Evolutionary conservation across 2,329 filamentous ascomycete genomes (phyloP).

Genomic region (Rhynchosporium secalis): DNA sequence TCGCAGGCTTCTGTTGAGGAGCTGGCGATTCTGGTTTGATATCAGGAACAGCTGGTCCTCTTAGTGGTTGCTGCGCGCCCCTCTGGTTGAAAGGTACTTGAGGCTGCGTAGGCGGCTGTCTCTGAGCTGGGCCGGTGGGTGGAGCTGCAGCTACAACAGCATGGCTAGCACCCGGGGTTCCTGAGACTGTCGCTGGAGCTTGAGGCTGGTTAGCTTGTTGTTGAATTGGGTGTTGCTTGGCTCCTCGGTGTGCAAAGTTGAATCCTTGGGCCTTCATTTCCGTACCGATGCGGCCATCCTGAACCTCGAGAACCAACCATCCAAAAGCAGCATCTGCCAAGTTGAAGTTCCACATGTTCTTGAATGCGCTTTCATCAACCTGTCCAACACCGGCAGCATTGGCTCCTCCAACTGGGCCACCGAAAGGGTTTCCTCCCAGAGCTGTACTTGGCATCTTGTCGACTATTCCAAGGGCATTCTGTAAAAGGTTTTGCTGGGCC

Average conservation of each 20-base stretch:
- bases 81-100: conserved; percentile 31
- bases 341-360: conserved; percentile 99
- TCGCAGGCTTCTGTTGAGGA: conserved; percentile 47
- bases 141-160: conserved; percentile 39
- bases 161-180: conserved; percentile 40
- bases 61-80: conserved; percentile 36
- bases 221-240: conserved; percentile 65
- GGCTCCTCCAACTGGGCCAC: conserved; percentile 74
- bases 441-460: conserved; percentile 96
- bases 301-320: conserved; percentile 91
- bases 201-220: conserved; percentile 38
- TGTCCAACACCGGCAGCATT: conserved; percentile 71
- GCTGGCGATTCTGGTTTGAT: conserved; percentile 38
- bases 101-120: conserved; percentile 33
- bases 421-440: conserved; percentile 95
- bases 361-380: conserved; percentile 98
- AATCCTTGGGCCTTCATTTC: conserved; percentile 99
- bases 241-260: conserved; percentile 95
- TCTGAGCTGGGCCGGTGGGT: conserved; percentile 37
- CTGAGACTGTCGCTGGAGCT: conserved; percentile 40
- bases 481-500: conserved; percentile 86
- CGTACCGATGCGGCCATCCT: conserved; percentile 92
- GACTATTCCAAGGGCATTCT: conserved; percentile 90
- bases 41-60: conserved; percentile 37
- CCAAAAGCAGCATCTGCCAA: conserved; percentile 96